Base-by-base conservation (phyloP, 2,329 filamentous ascomycete species). In the Helotiales sp. region DNA sequence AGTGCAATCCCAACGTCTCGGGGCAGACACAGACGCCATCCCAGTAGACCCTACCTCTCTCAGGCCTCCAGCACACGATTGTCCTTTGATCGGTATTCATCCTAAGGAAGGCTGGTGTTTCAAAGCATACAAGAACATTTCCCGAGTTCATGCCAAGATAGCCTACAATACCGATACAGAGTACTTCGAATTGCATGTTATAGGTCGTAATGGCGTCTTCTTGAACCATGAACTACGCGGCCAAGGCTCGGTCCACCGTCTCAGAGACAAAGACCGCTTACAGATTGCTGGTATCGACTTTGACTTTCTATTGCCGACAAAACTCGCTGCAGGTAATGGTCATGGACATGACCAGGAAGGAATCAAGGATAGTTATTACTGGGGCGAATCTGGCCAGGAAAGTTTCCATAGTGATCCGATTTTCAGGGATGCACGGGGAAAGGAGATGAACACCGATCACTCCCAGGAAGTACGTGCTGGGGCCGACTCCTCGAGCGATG, bases 391-490 rank as follows among this genome's bases (percentile, higher is more conserved):
- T 44, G 40, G 22, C 10, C 19, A 27, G n/a, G 13, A 25, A 2
- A 24, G 27, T 12, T 25, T 5, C 40, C 9, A 17, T 15, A 17
- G 19, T n/a, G 34, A 7, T 38, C 22, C 40, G 3, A n/a, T 15
- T 6, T 44, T 44, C 40, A 44, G 40, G 12, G 40, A 44, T 8
- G 78, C 82, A 52, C 82, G 82, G 31, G 83, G 83, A 55, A 87
- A 87, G 68, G 81, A 86, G 63, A 90, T 90, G 85, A 90, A 86
- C 70, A 87, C 90, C 61, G 85, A 87, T 55, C 90, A 90, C 66
- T 85, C 88, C 67, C 81, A 83, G 67, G 80, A 81, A 0, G 79
- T 83, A 58, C 82, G 82, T 38, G 77, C 81, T 74, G 38, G 77
- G 81, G 40, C 82, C 61, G 55, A 58, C 29, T 55, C 42, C 24